phyloP scores from a whole-genome alignment of 345 rosid species.

The Turnera subulata region DNA sequence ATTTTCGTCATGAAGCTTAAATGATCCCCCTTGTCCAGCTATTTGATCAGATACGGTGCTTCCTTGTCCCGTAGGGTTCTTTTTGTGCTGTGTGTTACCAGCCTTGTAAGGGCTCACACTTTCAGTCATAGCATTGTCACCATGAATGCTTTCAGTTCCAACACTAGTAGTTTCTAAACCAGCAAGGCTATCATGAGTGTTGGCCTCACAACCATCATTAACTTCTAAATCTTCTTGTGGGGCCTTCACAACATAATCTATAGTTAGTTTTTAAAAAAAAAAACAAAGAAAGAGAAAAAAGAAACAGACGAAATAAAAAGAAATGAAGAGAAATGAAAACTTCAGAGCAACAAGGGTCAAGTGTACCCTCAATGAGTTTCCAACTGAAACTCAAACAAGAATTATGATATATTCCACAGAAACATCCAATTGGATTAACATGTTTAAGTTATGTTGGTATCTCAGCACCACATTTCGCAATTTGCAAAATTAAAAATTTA shows the following conservation, averaged over 20 bases:
- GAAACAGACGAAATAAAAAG: background rate
- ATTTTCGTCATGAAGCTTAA: constrained; percentile 21
- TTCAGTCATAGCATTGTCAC: constrained; percentile 5
- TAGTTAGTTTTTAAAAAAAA: background rate
- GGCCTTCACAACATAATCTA: constrained; percentile 27
- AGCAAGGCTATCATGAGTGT: constrained; percentile 14
- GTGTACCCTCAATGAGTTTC: too few relatives aligned
- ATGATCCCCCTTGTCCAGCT: constrained; percentile 9
- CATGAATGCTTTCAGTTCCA: constrained; percentile 7
- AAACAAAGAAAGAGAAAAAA: background rate
- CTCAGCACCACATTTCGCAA: background rate
- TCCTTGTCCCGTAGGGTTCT: constrained; percentile 19
- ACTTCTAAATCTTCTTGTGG: constrained; percentile 30
- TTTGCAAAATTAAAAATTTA: background rate
- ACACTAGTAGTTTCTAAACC: constrained; percentile 17
- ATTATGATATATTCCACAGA: background rate
- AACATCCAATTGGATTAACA: background rate
- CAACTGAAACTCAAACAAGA: background rate
- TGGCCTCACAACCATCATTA: constrained; percentile 28
- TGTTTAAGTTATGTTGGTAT: background rate
- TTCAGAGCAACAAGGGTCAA: too few relatives aligned
- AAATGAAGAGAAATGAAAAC: background rate
- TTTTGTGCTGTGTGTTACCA: constrained; percentile 18
- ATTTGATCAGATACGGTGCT: constrained; percentile 9
- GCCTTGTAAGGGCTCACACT: background rate